Base-by-base conservation (phyloP, 441 rosid genomes). In the Rhodomyrtus psidioides region DNA sequence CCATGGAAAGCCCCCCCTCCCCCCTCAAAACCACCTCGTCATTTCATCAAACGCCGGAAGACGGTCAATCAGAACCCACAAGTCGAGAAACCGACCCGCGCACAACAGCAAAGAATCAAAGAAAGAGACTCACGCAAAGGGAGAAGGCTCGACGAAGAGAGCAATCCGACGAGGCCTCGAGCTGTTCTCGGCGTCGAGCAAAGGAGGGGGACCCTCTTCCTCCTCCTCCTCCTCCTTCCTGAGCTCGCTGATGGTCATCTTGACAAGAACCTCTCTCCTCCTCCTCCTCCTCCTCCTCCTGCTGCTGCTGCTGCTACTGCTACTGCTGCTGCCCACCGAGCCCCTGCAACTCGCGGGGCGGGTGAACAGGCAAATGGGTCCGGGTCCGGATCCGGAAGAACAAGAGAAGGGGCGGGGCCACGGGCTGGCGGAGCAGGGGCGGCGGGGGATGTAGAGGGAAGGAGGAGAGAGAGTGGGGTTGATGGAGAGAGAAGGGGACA, bases 141-240 rank as follows among this genome's bases (percentile, higher is more conserved):
- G 99, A 15, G 99, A 97, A 84, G 99, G 99, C 93, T 97, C 99
- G 51, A 97, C 96, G 86, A 97, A 97, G 75, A 97, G 97, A 87
- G 96, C 99, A 87, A 97, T 97, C 16, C 98, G 94, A 24, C 98
- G 92, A 26, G 99, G 98, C 85, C 88, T 91, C 4, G 96, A 90
- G 87, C 83, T 88, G 58, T 86, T 88, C 84, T 93, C 97, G 2
- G 94, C 85, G 65, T 96, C 97, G 65, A 93, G 86, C 90, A 92
- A 74, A 27, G 74, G 87, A 89, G 92, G 95, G 82, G 89, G 92
- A 55, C 84, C 92, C 59, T 86, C 87, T 27, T 46, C 87, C 30
- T 49, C 86, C 54, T 34, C 88, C 28, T 93, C 94, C 51, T 53
- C 81, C 65, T 24, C 84, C 82, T 54, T 82, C 84, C 88, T 90